Evolutionary conservation across 2,329 filamentous ascomycete genomes (phyloP).

Genomic region (Leptographium wingfieldii): DNA sequence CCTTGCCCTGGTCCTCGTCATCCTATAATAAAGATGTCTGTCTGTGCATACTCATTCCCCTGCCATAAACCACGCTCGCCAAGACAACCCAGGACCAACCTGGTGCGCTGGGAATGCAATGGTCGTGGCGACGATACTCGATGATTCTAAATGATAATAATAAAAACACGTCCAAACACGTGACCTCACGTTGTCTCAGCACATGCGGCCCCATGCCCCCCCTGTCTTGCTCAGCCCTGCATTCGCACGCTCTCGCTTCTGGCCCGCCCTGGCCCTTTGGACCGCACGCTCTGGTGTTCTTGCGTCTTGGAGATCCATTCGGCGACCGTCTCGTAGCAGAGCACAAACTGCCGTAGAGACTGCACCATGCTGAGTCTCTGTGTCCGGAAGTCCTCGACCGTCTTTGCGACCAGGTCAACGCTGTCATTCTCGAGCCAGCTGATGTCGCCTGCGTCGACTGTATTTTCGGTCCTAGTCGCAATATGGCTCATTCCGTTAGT

Average conservation of each 20-base stretch:
- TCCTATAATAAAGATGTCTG: not conserved
- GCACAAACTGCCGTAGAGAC: conserved; percentile 80
- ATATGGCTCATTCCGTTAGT: too few relatives aligned
- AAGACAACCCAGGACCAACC: too few relatives aligned
- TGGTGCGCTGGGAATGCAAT: not conserved
- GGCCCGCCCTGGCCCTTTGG: conserved; percentile 3
- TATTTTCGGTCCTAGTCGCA: not conserved
- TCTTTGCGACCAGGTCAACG: conserved; percentile 69
- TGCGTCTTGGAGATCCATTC: conserved; percentile 62
- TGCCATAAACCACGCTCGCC: too few relatives aligned
- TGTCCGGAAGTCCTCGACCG: conserved; percentile 78
- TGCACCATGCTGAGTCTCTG: conserved; percentile 96
- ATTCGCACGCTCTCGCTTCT: conserved; percentile 11
- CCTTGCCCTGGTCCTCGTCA: not conserved
- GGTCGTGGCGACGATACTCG: not conserved
- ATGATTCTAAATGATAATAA: not conserved
- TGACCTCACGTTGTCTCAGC: not conserved
- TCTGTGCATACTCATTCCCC: not conserved
- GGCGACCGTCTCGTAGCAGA: conserved; percentile 89
- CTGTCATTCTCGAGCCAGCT: conserved; percentile 58
- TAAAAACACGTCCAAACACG: not conserved
- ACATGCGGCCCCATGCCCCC: too few relatives aligned
- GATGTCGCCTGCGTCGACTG: not conserved
- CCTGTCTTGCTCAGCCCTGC: not conserved
- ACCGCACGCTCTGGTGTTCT: conserved; percentile 16